A percentile compares a stretch with the other conserved stretches of the same genome.
phyloP scores from a whole-genome alignment of 139 green algal species.

The Picochlorum sp. region DNA sequence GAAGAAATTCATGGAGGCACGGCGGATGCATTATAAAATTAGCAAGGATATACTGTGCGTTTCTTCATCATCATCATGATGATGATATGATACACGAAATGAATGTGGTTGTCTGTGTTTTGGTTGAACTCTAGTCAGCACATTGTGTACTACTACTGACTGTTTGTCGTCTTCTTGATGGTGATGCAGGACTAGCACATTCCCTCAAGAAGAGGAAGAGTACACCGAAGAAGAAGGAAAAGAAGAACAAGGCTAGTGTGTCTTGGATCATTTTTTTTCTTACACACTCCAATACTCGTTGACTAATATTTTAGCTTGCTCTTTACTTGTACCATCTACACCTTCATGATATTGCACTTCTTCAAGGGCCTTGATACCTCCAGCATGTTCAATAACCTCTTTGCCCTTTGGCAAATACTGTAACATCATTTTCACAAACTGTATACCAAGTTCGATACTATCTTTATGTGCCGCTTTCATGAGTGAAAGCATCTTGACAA shows the following conservation, averaged over 20 bases:
- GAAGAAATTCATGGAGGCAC: constrained; percentile 24
- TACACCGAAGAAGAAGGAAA: background rate
- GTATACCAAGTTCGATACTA: constrained; percentile 27
- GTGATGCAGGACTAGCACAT: too few relatives aligned
- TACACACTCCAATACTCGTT: constrained; percentile 34
- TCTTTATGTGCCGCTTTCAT: constrained; percentile 36
- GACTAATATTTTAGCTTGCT: constrained; percentile 30
- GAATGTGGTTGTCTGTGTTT: too few relatives aligned
- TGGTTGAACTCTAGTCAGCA: too few relatives aligned
- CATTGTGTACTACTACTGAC: too few relatives aligned
- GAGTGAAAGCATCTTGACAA: constrained; percentile 30
- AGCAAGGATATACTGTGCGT: constrained; percentile 9
- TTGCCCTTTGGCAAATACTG: constrained; percentile 22
- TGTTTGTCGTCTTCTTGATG: too few relatives aligned
- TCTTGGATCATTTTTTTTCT: too few relatives aligned
- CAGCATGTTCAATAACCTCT: constrained; percentile 27
- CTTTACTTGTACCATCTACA: constrained; percentile 20
- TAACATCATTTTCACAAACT: constrained; percentile 41
- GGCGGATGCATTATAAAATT: constrained; percentile 33
- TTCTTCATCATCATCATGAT: too few relatives aligned
- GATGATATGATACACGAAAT: too few relatives aligned
- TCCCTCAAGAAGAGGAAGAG: too few relatives aligned
- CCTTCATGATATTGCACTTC: constrained; percentile 27
- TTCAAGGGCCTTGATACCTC: constrained; percentile 44
- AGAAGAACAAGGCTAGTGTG: background rate